Evolutionary conservation across 176 grass and related monocot genomes (phyloP).

Genomic region (Bromus sterilis): DNA sequence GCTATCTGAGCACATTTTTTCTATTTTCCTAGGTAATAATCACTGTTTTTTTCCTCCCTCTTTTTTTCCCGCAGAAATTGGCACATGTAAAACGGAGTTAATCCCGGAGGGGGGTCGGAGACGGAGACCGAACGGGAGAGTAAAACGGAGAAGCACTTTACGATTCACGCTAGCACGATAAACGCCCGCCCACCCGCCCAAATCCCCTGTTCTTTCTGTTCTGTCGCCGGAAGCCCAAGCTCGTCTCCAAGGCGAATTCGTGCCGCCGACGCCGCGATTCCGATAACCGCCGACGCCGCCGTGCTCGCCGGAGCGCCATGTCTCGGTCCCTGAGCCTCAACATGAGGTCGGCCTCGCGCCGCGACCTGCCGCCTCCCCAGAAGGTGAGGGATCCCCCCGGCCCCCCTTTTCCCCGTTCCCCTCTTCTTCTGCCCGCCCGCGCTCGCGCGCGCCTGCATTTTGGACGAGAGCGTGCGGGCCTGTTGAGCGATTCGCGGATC

Average conservation of each 20-base stretch:
- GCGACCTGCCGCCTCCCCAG: conserved; percentile 69
- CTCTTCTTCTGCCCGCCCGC: not conserved
- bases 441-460: not conserved
- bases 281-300: not conserved
- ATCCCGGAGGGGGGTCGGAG: not conserved
- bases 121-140: not conserved
- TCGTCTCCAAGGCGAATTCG: not conserved
- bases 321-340: conserved; percentile 57
- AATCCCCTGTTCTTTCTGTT: not conserved
- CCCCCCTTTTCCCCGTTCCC: not conserved
- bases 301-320: conserved; percentile 38
- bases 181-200: not conserved
- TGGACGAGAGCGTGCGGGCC: not conserved
- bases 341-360: conserved; percentile 46
- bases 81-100: not conserved
- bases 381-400: conserved; percentile 38
- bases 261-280: conserved; percentile 6
- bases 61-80: not conserved
- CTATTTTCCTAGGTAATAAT: not conserved
- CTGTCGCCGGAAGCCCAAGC: not conserved
- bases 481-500: not conserved
- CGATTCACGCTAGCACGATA: conserved; percentile 39
- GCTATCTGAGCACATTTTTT: not conserved
- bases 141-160: not conserved
- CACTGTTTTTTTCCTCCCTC: not conserved